A percentile compares a stretch with the other conserved stretches of the same genome.
Evolutionary conservation across 768 basidiomycete species (phyloP).

Genomic region (Crucibulum laeve): DNA sequence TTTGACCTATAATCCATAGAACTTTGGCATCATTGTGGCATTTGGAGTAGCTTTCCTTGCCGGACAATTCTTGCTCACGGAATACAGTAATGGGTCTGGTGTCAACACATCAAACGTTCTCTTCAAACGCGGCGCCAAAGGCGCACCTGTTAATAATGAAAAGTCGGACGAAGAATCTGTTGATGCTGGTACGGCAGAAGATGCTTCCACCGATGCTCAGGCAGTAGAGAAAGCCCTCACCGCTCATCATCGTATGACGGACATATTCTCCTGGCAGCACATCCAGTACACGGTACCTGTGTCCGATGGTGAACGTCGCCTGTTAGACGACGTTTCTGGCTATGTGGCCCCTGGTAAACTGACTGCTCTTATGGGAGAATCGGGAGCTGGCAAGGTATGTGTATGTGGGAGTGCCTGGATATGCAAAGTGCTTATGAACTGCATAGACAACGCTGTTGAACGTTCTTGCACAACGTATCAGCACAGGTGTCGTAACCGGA

Average conservation of each 20-base stretch:
- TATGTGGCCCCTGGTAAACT: slow-evolving; percentile 81
- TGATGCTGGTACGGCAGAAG: slow-evolving; percentile 5
- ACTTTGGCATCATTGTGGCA: no score
- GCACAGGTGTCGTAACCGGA: slow-evolving; percentile 44
- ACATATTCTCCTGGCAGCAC: slow-evolving; percentile 1
- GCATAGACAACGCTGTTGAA: slow-evolving; percentile 50
- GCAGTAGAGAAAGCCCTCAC: neutral
- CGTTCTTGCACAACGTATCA: slow-evolving; percentile 48
- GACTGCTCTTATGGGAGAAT: slow-evolving; percentile 73
- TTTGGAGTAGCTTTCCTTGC: no score
- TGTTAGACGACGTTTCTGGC: slow-evolving; percentile 72
- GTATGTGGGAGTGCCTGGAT: no score
- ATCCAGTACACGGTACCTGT: slow-evolving; percentile 65
- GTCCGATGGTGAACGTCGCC: slow-evolving; percentile 36
- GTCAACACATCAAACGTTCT: neutral
- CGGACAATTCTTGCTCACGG: neutral
- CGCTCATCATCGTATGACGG: neutral
- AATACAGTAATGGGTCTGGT: neutral
- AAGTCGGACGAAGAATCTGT: slow-evolving; percentile 2
- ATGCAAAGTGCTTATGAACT: slow-evolving; percentile 32
- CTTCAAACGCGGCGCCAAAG: slow-evolving; percentile 26
- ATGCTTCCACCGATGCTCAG: neutral
- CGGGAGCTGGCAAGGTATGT: slow-evolving; percentile 33
- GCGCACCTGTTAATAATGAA: neutral
- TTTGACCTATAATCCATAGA: no score